Base-by-base conservation (phyloP, 208 protist genomes). In the Strigomonas galati region DNA sequence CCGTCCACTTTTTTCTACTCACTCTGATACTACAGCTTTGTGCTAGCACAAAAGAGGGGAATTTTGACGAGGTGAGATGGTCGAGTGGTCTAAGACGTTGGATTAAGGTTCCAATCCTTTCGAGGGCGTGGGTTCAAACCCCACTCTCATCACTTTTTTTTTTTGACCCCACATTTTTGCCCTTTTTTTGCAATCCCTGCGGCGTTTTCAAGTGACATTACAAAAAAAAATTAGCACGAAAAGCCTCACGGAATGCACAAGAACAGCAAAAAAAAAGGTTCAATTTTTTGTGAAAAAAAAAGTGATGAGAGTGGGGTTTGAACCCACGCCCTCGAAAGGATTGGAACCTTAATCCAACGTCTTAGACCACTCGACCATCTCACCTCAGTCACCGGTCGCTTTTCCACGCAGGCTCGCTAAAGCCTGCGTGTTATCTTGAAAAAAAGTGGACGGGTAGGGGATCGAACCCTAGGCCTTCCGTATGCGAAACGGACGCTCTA, bases 71-170 rank as follows among this genome's bases (percentile, higher is more conserved):
- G 78, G 78, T 83, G 73, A 83, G 78, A 83, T 83, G 78, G 77
- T 82, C 77, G 77, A 82, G 77, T 82, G 76, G 76, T 82, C 76
- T 82, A 82, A 82, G 76, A 82, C 76, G 76, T 82, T 78, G 76
- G 76, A 78, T 82, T 82, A 82, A 82, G 76, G 76, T 78, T 82
- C 76, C 76, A 78, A 82, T 82, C 76, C 76, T 82, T 82, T 82
- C 76, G 76, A 82, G 76, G 76, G 76, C 76, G 76, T 82, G 76
- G 76, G 76, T 82, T 82, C 76, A 71, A 82, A 82, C 76, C 76
- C 76, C 76, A 82, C 77, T 82, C 77, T 82, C 72, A 83, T 83
- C 78, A 83, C 55, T 70, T 83, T 83, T 66, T 55, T 24, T 51
- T 44, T 44, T 44, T 44, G 6, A 17, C 9, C 14, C 2, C 2